These are phyloP conservation scores for Acrodontium crateriforme DNA, from an alignment of 2,329 filamentous ascomycete genomes.

Conservation along the genomic window DNA sequence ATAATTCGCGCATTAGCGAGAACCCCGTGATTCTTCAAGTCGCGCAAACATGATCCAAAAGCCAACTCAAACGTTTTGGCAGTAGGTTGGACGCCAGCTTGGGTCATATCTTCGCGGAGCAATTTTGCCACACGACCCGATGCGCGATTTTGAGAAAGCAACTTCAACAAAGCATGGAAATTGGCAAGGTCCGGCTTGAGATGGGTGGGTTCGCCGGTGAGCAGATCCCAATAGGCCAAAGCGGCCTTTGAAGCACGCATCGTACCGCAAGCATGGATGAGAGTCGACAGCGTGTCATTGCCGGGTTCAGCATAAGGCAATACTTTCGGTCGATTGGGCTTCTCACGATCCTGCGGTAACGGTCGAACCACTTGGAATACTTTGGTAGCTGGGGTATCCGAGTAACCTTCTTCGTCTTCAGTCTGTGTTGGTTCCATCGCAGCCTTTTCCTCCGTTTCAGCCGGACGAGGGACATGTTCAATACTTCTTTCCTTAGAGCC, in stretches of 20 bases:
- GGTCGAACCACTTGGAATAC: constrained; percentile 14
- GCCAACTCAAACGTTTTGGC: constrained; percentile 54
- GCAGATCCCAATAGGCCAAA: constrained; percentile 62
- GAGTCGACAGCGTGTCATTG: constrained; percentile 50
- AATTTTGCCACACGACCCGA: constrained; percentile 48
- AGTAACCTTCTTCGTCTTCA: constrained; percentile 2
- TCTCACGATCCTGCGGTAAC: constrained; percentile 5
- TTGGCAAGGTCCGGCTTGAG: constrained; percentile 60
- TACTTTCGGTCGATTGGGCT: constrained; percentile 4
- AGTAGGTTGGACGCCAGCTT: constrained; percentile 18
- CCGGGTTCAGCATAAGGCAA: constrained; percentile 32
- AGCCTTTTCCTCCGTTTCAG: constrained; percentile 1
- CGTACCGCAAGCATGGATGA: constrained; percentile 50
- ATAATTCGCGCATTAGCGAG: constrained; percentile 46
- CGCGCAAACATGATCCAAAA: constrained; percentile 58
- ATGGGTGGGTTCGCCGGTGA: constrained; percentile 46
- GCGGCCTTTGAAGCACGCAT: constrained; percentile 48
- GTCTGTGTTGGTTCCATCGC: constrained; percentile 5
- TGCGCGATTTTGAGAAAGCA: constrained; percentile 51
- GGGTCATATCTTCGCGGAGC: constrained; percentile 30
- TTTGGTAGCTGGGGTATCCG: constrained; percentile 16
- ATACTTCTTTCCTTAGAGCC: constrained; percentile 14
- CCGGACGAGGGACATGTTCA: constrained; percentile 15
- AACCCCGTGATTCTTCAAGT: constrained; percentile 64
- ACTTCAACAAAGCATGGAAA: constrained; percentile 52